phyloP scores from a whole-genome alignment of 192 early-diverging fungal genomes.

The Coemansia reversa region DNA sequence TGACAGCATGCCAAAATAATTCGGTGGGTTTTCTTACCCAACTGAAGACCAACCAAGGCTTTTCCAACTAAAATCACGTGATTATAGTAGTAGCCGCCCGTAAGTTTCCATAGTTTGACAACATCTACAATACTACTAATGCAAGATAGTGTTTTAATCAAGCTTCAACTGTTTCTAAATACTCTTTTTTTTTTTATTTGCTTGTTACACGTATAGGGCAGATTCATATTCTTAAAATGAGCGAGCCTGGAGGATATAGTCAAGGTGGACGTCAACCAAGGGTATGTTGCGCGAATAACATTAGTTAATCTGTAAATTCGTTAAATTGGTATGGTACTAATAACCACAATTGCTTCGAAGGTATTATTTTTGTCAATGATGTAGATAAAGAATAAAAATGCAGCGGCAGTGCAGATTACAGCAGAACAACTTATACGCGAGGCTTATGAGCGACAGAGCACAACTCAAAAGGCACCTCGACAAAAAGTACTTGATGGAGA shows the following conservation, averaged over 20 bases:
- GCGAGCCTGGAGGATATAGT: conserved; percentile 40
- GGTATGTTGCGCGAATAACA: not conserved
- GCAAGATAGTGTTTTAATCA: no score
- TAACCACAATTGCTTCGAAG: not conserved
- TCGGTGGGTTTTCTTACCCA: no score
- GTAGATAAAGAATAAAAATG: conserved; percentile 96
- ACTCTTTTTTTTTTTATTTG: not conserved
- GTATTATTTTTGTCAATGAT: conserved; percentile 6
- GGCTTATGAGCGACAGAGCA: conserved; percentile 80
- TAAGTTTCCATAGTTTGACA: not conserved
- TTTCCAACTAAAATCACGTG: not conserved
- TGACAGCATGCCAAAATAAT: no score
- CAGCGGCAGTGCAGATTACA: conserved; percentile 96
- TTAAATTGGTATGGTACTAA: not conserved
- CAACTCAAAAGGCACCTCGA: conserved; percentile 62
- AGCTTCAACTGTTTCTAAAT: not conserved
- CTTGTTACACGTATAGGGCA: not conserved
- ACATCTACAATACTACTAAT: no score
- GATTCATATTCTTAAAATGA: not conserved
- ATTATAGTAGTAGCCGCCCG: not conserved
- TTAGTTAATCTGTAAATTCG: not conserved
- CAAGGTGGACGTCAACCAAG: conserved; percentile 39
- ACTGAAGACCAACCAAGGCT: no score
- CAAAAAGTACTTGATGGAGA: conserved; percentile 91
- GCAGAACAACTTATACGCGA: conserved; percentile 98